Conservation (phyloP, 768 basidiomycete species). For the Hysterangium stoloniferum region DNA sequence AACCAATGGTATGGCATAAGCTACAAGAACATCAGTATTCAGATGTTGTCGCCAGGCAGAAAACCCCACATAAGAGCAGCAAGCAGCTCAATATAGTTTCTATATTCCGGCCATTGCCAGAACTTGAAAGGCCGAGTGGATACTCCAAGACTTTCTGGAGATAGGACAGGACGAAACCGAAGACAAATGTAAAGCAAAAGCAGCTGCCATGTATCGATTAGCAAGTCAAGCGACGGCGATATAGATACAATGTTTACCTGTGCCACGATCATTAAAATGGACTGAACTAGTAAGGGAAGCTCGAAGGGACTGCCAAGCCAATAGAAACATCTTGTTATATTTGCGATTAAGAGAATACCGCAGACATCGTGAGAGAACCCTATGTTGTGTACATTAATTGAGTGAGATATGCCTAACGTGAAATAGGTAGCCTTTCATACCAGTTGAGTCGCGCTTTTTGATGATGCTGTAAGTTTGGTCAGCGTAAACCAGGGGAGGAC, state of each 20-base stretch:
- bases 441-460: conserved; percentile 45
- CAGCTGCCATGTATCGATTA: conserved; percentile 37
- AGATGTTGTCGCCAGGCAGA: not conserved
- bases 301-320: conserved; percentile 82
- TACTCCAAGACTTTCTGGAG: conserved; percentile 48
- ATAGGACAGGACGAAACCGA: conserved; percentile 51
- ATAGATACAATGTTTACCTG: conserved; percentile 42
- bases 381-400: conserved; percentile 4
- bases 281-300: conserved; percentile 68
- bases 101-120: conserved; percentile 80
- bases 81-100: conserved; percentile 76
- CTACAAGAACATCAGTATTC: conserved; percentile 20
- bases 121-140: conserved; percentile 66
- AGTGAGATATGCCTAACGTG: conserved; percentile 11
- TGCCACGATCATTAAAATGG: conserved; percentile 75
- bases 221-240: conserved; percentile 13
- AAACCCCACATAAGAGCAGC: conserved; percentile 61
- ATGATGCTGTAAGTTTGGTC: conserved; percentile 81
- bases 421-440: conserved; percentile 5
- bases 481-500: conserved; percentile 76
- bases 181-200: conserved; percentile 79
- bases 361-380: conserved; percentile 85
- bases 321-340: conserved; percentile 86
- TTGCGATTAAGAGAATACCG: conserved; percentile 77
- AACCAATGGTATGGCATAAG: conserved; percentile 63